Evolutionary conservation across 768 basidiomycete genomes (phyloP).

Genomic region (Suillus occidentalis): DNA sequence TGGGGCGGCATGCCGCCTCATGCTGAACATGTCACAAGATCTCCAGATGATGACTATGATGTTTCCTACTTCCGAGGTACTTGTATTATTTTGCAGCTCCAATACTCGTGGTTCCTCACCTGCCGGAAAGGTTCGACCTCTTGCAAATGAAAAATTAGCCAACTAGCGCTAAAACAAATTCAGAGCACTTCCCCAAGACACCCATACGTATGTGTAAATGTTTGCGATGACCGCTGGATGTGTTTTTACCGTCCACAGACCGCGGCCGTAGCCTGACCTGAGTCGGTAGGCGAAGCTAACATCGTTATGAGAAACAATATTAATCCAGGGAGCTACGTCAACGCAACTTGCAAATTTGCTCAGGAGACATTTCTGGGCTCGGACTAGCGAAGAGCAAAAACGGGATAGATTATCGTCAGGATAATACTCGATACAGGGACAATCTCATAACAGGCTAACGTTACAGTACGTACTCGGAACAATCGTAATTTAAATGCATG

Average conservation of each 20-base stretch:
- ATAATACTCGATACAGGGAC: constrained; percentile 6
- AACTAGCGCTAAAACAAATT: background rate
- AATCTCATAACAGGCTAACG: background rate
- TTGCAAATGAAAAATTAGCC: background rate
- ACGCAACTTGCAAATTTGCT: background rate
- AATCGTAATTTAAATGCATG: constrained; percentile 2
- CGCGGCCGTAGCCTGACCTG: background rate
- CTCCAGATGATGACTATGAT: background rate
- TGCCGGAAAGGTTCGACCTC: background rate
- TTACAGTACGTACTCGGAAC: constrained; percentile 4
- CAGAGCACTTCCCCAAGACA: background rate
- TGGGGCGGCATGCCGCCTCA: background rate
- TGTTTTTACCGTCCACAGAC: background rate
- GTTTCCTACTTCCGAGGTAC: background rate
- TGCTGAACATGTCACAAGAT: background rate
- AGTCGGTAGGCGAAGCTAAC: background rate
- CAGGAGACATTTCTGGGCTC: background rate
- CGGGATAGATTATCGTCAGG: background rate
- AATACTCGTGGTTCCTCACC: background rate
- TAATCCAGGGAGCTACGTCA: background rate
- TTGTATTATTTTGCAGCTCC: background rate
- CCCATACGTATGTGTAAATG: background rate
- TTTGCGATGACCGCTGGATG: background rate
- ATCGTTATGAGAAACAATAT: background rate
- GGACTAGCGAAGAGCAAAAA: background rate